Evolutionary conservation across 441 rosid genomes (phyloP).

Genomic region (Pelargonium cotyledonis): DNA sequence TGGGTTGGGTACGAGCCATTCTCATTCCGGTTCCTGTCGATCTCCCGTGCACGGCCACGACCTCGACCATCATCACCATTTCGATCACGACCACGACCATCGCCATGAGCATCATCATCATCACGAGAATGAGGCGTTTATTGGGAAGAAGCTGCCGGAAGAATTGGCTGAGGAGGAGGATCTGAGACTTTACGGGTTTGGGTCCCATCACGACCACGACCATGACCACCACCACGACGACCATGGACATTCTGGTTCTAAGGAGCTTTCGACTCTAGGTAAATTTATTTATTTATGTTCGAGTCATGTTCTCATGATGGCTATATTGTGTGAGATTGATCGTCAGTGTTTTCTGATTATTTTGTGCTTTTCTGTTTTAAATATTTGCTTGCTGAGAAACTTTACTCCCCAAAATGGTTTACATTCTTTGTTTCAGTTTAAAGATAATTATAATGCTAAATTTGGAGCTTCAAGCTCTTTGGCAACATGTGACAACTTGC

Average conservation of each 20-base stretch:
- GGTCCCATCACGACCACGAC: conserved; percentile 27
- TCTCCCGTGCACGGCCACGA: conserved; percentile 35
- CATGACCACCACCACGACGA: conserved; percentile 28
- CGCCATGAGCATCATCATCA: conserved; percentile 25
- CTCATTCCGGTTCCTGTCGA: conserved; percentile 27
- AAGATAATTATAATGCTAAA: too few relatives aligned
- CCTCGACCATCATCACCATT: conserved; percentile 33
- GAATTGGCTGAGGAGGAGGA: conserved; percentile 89
- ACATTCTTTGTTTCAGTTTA: too few relatives aligned
- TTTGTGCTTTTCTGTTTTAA: background rate
- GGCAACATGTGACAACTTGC: background rate
- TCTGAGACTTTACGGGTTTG: conserved; percentile 61
- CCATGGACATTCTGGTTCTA: conserved; percentile 27
- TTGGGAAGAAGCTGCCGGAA: conserved; percentile 50
- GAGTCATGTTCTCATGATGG: background rate
- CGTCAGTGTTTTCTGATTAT: background rate
- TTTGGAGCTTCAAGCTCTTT: background rate
- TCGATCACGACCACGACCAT: conserved; percentile 31
- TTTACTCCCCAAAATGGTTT: too few relatives aligned
- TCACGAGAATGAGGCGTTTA: conserved; percentile 19
- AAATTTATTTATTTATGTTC: conserved; percentile 11
- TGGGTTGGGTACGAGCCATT: conserved; percentile 11
- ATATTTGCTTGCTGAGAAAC: too few relatives aligned
- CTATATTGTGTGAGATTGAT: background rate
- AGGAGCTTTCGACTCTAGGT: conserved; percentile 58